Evolutionary conservation across 805 yeast genomes (phyloP).

Genomic region (Wickerhamia fluorescens): DNA sequence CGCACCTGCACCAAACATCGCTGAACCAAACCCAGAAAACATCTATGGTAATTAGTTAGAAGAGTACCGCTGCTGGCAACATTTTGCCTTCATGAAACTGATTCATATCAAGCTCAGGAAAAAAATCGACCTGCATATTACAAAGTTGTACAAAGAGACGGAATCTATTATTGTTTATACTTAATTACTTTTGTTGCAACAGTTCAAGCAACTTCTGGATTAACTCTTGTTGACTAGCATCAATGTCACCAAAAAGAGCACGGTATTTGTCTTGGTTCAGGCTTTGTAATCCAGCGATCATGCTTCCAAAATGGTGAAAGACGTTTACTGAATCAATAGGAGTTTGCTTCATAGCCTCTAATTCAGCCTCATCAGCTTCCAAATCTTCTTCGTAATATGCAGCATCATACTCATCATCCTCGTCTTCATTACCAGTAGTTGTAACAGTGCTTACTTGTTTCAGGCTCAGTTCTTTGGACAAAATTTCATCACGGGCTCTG

Average conservation of each 20-base stretch:
- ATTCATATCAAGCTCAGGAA: too few relatives aligned
- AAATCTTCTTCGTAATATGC: slow-evolving; percentile 20
- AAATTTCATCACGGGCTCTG: slow-evolving; percentile 37
- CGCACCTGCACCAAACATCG: slow-evolving; percentile 28
- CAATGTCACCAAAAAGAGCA: slow-evolving; percentile 35
- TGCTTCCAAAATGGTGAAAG: slow-evolving; percentile 56
- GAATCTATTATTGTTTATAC: too few relatives aligned
- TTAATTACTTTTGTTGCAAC: neutral
- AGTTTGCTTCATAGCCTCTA: slow-evolving; percentile 76
- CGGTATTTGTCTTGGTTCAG: slow-evolving; percentile 44
- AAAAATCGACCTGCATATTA: too few relatives aligned
- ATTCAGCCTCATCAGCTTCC: slow-evolving; percentile 65
- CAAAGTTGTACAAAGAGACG: too few relatives aligned
- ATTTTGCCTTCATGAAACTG: too few relatives aligned
- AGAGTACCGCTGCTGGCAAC: too few relatives aligned
- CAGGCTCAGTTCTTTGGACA: slow-evolving; percentile 30
- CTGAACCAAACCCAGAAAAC: slow-evolving; percentile 39
- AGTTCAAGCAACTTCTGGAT: slow-evolving; percentile 11
- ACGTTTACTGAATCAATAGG: slow-evolving; percentile 74
- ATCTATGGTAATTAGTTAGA: too few relatives aligned
- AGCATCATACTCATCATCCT: slow-evolving; percentile 25
- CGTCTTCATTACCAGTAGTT: slow-evolving; percentile 15
- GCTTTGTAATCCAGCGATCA: slow-evolving; percentile 42
- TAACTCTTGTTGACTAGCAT: slow-evolving; percentile 27
- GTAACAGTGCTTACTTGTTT: slow-evolving; percentile 9